Base-by-base conservation (phyloP, 768 basidiomycete genomes). In the Sistotremastrum suecicum region DNA sequence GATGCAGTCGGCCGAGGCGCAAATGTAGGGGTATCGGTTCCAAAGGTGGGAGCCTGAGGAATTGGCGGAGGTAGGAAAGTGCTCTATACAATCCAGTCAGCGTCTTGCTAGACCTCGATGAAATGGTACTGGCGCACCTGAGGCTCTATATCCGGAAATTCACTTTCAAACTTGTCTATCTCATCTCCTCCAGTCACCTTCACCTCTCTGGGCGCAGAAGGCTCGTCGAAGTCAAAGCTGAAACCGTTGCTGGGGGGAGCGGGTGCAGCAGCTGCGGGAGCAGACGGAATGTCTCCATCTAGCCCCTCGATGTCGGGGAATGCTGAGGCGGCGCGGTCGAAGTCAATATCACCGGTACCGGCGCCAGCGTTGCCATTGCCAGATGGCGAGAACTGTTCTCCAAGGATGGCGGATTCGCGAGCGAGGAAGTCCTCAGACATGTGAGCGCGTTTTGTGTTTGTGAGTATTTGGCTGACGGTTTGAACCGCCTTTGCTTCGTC, bases 151-250 rank as follows among this genome's bases (percentile, higher is more conserved):
- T 83, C 88, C 0, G 88, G 88, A 59, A 90, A 92, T 48, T 86
- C 76, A 59, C 65, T 80, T 63, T 89, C 80, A 52, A 92, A 92
- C 60, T 81, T 77, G 48, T 86, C 82, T 48, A 92, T 73, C 51
- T 86, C 83, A 51, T 88, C 84, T 56, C 86, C 78, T 0, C 85
- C 86, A 0, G 87, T 91, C 37, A 88, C 80, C 56, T 75, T 86
- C 45, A 91, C 80, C 7, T 71, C 54, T 57, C 44, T 63, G 56
- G 32, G 40, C 58, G 54, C 0, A 69, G 68, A 6, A 68, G 66
- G 40, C 60, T 66, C 47, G 10, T 72, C 77, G 57, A 88, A 84
- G 56, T 72, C 69, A 54, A 78, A 54, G 43, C 43, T 36, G 9
- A 55, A 56, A 30, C 58, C 46, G 43, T 48, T 41, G 34, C 42